Base-by-base conservation (phyloP, 257 asterid species). In the Salvia miltiorrhiza region DNA sequence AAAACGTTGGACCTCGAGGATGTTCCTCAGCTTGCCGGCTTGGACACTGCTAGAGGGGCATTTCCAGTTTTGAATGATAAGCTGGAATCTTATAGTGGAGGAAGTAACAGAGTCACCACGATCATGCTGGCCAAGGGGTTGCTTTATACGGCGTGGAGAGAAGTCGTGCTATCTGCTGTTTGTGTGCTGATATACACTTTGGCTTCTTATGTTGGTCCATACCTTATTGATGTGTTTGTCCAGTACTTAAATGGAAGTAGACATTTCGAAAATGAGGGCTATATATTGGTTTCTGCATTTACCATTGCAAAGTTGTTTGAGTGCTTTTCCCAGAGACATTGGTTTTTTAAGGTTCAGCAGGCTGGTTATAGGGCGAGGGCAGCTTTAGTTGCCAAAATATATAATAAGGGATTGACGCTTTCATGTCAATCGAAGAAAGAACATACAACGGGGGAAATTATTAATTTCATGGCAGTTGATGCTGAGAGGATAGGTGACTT, bases 401-500 rank as follows among this genome's bases (percentile, higher is more conserved):
- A 93, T 48, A 76, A 82, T 63, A 93, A 93, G 79, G 96, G 95
- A 0, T 70, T 93, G 73, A 88, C 90, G 0, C 85, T 93, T 28
- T 85, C 92, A 0, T 77, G 86, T 59, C 91, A 85, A 52, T 87
- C 97, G 0, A 90, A 83, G 83, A 93, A 86, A 44, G 92, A 86
- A 10, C 93, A 85, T 4, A 87, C 97, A 4, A 71, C 88, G 9
- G 97, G 97, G 35, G 96, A 93, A 68, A 88, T 93, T 49, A 88
- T 90, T 67, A 90, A 93, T 78, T 80, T 78, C 52, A 93, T 93
- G 98, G 76, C 95, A 1, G 92, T 93, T 23, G 98, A 90, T 80
- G 98, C 96, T 0, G 96, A 88, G 78, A 85, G 95, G 75, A 86
- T 93, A 32, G 90, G 92, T 9, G 96, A 87, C 16, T 90, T 90